Base-by-base conservation (phyloP, 305 asterid genomes). In the Andrographis paniculata region DNA sequence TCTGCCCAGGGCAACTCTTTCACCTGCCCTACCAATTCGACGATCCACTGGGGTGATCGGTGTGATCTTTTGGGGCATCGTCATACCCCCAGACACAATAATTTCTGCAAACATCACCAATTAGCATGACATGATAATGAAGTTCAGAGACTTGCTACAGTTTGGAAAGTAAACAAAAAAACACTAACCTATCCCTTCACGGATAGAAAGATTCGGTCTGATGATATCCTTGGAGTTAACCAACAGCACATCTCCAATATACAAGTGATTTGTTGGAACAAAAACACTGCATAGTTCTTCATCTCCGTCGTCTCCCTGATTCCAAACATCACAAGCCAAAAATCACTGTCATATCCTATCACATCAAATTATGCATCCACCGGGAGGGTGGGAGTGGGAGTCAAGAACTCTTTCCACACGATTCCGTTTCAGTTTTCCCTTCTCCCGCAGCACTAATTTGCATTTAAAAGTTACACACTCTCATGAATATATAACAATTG, bases 241-340 rank as follows among this genome's bases (percentile, higher is more conserved):
- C 20, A 59, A 42, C 9, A 41, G 42, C 14, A 59, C 33, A 46
- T 50, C 64, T 11, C 64, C 64, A 23, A 59, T 47, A 45, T 59
- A 59, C 11, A 59, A 45, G 39, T 59, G 64, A 48, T 59, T 59
- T 14, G 64, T 59, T 5, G 64, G 64, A 4, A 59, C 64, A 35
- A 37, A 50, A 35, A 65, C 72, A 45, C 67, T 48, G 50, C 60
- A 65, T 10, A 65, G 63, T 50, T 65, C 72, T 52, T 65, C 72
- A 0, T 61, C 65, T 20, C 71, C 71, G 20, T 51, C 28, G 42
- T 47, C 56, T 6, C 24, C 59, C 53, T 48, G 53, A n/a, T n/a
- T n/a, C n/a, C n/a, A n/a, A n/a, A n/a, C n/a, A n/a, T n/a, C n/a
- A n/a, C n/a, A n/a, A n/a, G n/a, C n/a, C n/a, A n/a, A n/a, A n/a